Evolutionary conservation across 495 filamentous ascomycete genomes (phyloP).

Genomic region (Jackrogersella minutella): DNA sequence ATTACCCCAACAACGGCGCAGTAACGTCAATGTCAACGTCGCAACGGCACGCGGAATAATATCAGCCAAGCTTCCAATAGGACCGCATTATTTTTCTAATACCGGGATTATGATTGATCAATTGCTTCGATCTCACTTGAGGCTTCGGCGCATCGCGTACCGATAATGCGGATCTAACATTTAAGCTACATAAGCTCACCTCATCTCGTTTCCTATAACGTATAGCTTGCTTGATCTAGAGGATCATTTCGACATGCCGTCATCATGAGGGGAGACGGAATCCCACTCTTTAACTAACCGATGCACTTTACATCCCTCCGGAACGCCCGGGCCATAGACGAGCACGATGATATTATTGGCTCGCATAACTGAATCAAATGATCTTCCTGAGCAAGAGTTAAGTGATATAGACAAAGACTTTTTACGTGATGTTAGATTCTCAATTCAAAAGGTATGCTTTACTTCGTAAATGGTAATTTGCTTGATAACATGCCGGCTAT

Average conservation of each 20-base stretch:
- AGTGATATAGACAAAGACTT: no score
- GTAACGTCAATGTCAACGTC: conserved; percentile 22
- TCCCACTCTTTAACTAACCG: neutral
- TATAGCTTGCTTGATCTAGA: neutral
- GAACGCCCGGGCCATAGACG: neutral
- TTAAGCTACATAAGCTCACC: neutral
- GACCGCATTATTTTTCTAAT: conserved; percentile 15
- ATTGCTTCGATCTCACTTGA: neutral
- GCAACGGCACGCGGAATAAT: conserved; percentile 32
- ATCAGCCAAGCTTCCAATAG: conserved; percentile 19
- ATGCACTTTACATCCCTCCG: neutral
- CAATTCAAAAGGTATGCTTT: no score
- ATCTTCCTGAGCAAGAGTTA: neutral
- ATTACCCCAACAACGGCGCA: no score
- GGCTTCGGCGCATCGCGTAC: conserved; percentile 31
- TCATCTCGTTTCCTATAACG: neutral
- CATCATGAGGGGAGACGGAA: neutral
- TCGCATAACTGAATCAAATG: neutral
- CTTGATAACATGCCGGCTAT: no score
- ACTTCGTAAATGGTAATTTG: no score
- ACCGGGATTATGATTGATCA: conserved; percentile 16
- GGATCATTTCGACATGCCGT: no score
- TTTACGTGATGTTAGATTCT: no score
- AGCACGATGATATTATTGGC: neutral
- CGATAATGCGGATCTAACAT: conserved; percentile 13